Evolutionary conservation across 2,329 filamentous ascomycete species (phyloP).

Genomic region (Aspergillus fructus): DNA sequence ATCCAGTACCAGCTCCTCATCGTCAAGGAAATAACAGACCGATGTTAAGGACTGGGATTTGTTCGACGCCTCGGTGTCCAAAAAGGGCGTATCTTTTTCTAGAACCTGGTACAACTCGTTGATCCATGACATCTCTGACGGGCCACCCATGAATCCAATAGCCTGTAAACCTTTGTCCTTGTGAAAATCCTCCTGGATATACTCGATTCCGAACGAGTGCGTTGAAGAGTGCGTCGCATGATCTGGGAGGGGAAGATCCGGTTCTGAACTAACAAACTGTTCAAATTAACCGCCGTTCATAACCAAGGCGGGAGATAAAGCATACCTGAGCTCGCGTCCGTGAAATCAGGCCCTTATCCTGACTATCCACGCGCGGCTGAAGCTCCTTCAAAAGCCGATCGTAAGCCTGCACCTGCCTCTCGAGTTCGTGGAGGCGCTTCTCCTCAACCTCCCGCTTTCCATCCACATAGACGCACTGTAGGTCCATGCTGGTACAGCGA

Average conservation of each 20-base stretch:
- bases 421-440: conserved; percentile 42
- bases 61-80: conserved; percentile 20
- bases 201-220: conserved; percentile 34
- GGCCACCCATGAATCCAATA: conserved; percentile 45
- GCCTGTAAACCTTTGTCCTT: conserved; percentile 38
- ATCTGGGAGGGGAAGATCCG: neutral
- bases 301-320: neutral
- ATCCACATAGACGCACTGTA: conserved; percentile 43
- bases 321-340: conserved; percentile 35
- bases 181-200: conserved; percentile 45
- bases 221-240: conserved; percentile 9
- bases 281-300: neutral
- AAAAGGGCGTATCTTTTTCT: conserved; percentile 23
- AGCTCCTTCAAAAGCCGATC: conserved; percentile 36
- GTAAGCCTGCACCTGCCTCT: conserved; percentile 36
- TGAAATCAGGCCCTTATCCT: conserved; percentile 32
- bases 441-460: conserved; percentile 44
- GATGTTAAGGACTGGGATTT: conserved; percentile 25
- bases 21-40: conserved; percentile 38
- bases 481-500: conserved; percentile 42
- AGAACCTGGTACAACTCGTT: conserved; percentile 41
- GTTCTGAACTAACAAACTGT: neutral
- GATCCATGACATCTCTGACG: conserved; percentile 46
- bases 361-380: conserved; percentile 25
- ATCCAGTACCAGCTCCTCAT: conserved; percentile 14